Evolutionary conservation across 225 moss, liverwort and hornwort species (phyloP), one percentile per base, ranked within the genome.

Genomic region (Rhytidiadelphus loreus): DNA sequence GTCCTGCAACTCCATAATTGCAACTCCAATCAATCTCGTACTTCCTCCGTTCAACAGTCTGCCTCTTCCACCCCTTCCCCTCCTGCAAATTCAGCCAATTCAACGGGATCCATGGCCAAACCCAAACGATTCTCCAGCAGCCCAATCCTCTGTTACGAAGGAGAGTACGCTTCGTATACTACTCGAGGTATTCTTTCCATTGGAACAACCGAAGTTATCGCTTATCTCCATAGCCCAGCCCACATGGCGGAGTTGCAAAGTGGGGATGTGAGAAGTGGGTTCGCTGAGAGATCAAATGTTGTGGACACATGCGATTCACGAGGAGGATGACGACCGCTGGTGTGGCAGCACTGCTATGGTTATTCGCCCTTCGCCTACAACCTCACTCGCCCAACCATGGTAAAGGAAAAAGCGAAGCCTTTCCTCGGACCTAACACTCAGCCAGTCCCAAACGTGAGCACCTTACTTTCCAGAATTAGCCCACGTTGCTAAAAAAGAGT

Each of bases 1-100:
- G 53, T 89, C 89, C 50, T 89, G 84, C 64, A 85, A 70, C 81
- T 92, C 90, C 92, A 92, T 92, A 33, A 48, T 23, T 26, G 72
- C 77, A 52, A 11, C 63, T 39, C 17, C 39, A 35, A 30, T 44
- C 73, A 46, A 43, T 35, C 72, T 35, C 58, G 24, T 32, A 8
- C 41, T 33, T 24, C 2, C 63, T 65, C 43, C 44, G 8, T 24
- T 88, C 88, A 74, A 6, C 50, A 37, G 30, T 56, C n/a, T 53
- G 19, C 9, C 86, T 43, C 58, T 41, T 20, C 59, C 46, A 56
- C 44, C 37, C 32, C 48, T 21, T 35, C 30, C 71, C 50, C 53
- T 56, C 65, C 32, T 73, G 73, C 73, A 12, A 72, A 33, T 57
- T 59, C 35, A 21, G 44, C 46, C 26, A 85, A 85, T 46, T 73